Evolutionary conservation across 1,139 yeast genomes (phyloP).

Genomic region (Scheffersomyces illinoinensis): DNA sequence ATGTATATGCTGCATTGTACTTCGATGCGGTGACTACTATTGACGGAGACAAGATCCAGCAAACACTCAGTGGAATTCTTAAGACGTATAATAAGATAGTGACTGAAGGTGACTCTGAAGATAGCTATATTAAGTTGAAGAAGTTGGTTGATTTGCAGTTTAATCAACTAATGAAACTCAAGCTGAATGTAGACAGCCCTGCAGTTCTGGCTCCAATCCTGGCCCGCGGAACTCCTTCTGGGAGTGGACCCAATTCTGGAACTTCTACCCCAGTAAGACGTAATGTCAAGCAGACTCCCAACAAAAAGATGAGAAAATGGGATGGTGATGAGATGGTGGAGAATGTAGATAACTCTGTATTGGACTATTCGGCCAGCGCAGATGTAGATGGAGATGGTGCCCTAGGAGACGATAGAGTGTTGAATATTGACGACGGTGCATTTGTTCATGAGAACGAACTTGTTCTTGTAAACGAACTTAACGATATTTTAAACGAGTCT

Average conservation of each 20-base stretch:
- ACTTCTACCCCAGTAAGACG: constrained; percentile 18
- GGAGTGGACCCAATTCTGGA: constrained; percentile 12
- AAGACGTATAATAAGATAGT: constrained; percentile 32
- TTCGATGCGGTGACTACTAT: constrained; percentile 43
- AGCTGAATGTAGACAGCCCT: constrained; percentile 11
- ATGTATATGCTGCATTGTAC: constrained; percentile 38
- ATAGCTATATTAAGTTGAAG: constrained; percentile 22
- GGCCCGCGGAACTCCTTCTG: not conserved
- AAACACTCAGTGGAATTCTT: constrained; percentile 34
- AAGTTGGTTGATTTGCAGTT: constrained; percentile 43
- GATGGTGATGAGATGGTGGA: constrained; percentile 39
- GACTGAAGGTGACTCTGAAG: constrained; percentile 21
- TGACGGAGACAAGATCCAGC: constrained; percentile 40
- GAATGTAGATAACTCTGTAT: constrained; percentile 19
- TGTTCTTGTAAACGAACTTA: constrained; percentile 44
- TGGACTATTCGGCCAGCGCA: constrained; percentile 36
- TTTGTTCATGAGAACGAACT: constrained; percentile 41
- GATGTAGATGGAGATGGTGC: constrained; percentile 42
- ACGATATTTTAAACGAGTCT: constrained; percentile 39
- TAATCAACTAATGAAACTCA: constrained; percentile 31
- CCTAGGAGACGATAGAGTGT: constrained; percentile 34
- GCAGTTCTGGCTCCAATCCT: constrained; percentile 2
- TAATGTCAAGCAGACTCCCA: constrained; percentile 9
- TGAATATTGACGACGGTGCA: constrained; percentile 32
- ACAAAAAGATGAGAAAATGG: constrained; percentile 50